A percentile compares a stretch with the other conserved stretches of the same genome.
Evolutionary conservation across 2,329 filamentous ascomycete genomes (phyloP).

Genomic region (Penicillium vulpinum): DNA sequence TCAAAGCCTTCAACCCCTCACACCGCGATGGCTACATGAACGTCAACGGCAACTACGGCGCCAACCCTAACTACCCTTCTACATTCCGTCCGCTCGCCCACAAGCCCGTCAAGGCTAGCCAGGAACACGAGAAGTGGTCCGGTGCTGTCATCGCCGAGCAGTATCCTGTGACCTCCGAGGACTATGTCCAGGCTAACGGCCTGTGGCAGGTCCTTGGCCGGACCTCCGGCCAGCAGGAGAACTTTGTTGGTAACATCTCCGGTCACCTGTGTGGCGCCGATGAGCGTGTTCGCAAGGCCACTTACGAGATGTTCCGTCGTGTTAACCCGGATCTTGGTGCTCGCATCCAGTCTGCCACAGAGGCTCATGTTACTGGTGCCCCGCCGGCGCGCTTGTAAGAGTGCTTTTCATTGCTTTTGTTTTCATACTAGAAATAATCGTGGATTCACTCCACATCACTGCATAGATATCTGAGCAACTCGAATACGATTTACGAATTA

Average conservation of each 20-base stretch:
- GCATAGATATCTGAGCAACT: not conserved
- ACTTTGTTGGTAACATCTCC: constrained; percentile 61
- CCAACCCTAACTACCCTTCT: constrained; percentile 56
- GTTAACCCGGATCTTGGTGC: constrained; percentile 57
- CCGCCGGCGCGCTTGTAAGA: constrained; percentile 31
- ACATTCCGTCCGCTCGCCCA: constrained; percentile 40
- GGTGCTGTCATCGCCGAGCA: constrained; percentile 43
- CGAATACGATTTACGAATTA: constrained; percentile 1
- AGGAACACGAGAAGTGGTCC: constrained; percentile 48
- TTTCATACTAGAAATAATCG: not conserved
- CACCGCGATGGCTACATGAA: constrained; percentile 73
- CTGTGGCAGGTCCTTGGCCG: constrained; percentile 48
- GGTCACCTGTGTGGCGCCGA: constrained; percentile 58
- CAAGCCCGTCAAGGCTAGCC: constrained; percentile 43
- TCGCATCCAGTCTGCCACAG: constrained; percentile 56
- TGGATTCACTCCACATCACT: not conserved
- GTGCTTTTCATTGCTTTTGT: not conserved
- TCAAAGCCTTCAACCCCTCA: constrained; percentile 60
- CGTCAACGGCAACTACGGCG: constrained; percentile 63
- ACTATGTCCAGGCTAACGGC: constrained; percentile 46
- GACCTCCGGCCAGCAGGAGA: constrained; percentile 59
- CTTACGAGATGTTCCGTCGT: constrained; percentile 61
- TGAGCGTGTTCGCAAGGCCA: constrained; percentile 56
- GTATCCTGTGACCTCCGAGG: constrained; percentile 46
- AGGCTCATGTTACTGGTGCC: constrained; percentile 36